Evolutionary conservation across 805 yeast genomes (phyloP).

Genomic region (Torulaspora maleeae): DNA sequence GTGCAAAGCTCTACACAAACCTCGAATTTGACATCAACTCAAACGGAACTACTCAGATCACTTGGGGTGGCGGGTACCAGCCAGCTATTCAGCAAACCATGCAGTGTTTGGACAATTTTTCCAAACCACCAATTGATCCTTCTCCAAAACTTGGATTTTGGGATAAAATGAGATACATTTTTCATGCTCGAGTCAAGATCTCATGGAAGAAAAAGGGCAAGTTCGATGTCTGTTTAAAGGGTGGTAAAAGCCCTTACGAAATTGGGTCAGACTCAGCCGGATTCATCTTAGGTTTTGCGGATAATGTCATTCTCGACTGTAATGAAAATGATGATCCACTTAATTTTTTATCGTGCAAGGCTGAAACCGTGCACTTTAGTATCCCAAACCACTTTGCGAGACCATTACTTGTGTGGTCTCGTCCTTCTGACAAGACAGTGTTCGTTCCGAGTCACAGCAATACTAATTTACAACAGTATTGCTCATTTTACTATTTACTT

Average conservation of each 20-base stretch:
- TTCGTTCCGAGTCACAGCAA: conserved; percentile 44
- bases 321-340: conserved; percentile 67
- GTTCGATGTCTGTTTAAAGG: conserved; percentile 60
- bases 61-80: conserved; percentile 83
- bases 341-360: conserved; percentile 57
- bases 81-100: conserved; percentile 80
- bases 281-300: conserved; percentile 65
- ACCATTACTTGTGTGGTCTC: conserved; percentile 55
- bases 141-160: conserved; percentile 83
- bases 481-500: conserved; percentile 47
- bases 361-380: conserved; percentile 61
- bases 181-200: conserved; percentile 67
- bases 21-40: conserved; percentile 53
- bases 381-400: conserved; percentile 69
- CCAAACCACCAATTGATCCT: conserved; percentile 87
- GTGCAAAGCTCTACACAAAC: conserved; percentile 67
- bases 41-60: conserved; percentile 54
- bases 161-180: conserved; percentile 76
- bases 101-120: conserved; percentile 72
- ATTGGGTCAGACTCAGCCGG: conserved; percentile 68
- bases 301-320: conserved; percentile 53
- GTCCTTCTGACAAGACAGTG: conserved; percentile 42
- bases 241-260: conserved; percentile 74
- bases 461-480: conserved; percentile 41
- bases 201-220: conserved; percentile 47